Percentiles rank a stretch among this genome's conserved stretches.
Conservation (phyloP, 2,329 filamentous ascomycete species). For the Alternaria novae-zelandiae region DNA sequence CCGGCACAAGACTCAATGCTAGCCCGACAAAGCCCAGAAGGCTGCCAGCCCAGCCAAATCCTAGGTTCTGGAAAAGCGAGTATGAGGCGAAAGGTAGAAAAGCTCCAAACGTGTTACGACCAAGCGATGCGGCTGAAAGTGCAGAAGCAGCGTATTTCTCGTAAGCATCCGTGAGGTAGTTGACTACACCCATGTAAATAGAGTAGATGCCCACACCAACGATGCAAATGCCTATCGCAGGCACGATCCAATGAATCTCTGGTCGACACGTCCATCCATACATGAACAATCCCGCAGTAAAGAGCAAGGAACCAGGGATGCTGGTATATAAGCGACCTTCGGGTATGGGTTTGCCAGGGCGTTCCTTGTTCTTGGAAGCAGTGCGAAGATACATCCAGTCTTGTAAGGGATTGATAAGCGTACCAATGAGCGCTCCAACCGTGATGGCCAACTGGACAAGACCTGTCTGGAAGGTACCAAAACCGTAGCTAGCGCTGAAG, state of each 20-base stretch:
- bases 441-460: conserved; percentile 53
- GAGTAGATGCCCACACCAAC: conserved; percentile 30
- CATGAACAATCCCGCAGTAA: conserved; percentile 36
- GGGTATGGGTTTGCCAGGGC: conserved; percentile 50
- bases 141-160: conserved; percentile 57
- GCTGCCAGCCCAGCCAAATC: conserved; percentile 53
- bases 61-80: conserved; percentile 49
- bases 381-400: conserved; percentile 40
- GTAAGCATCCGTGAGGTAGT: conserved; percentile 58
- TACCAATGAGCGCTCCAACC: conserved; percentile 52
- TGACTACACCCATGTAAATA: conserved; percentile 57
- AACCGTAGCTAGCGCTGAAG: conserved; percentile 48
- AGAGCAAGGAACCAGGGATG: conserved; percentile 51
- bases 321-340: conserved; percentile 54
- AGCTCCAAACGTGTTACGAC: conserved; percentile 54
- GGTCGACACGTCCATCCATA: conserved; percentile 24
- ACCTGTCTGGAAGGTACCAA: conserved; percentile 42
- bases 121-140: conserved; percentile 54
- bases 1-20: conserved; percentile 49
- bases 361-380: conserved; percentile 44
- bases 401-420: conserved; percentile 49
- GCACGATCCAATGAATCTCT: conserved; percentile 43
- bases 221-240: conserved; percentile 18
- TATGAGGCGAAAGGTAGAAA: conserved; percentile 55
- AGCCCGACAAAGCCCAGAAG: conserved; percentile 53